Percentiles rank a stretch among this genome's conserved stretches.
phyloP scores from a whole-genome alignment of 2,329 filamentous ascomycete species.

The Botryotinia narcissicola region DNA sequence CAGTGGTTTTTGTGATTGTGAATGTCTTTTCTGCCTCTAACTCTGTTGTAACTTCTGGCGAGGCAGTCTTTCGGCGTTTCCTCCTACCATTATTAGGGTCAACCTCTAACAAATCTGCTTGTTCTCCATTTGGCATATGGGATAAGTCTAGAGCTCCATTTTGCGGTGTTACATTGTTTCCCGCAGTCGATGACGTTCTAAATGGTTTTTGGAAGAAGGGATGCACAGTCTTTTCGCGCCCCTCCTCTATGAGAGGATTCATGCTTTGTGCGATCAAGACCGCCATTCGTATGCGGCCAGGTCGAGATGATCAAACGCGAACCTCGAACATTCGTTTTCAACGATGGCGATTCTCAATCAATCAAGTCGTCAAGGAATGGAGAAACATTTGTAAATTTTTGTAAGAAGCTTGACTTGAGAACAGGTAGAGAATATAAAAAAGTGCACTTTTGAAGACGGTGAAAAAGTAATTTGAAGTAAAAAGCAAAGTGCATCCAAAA shows the following conservation, averaged over 20 bases:
- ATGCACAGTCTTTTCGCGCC: constrained; percentile 31
- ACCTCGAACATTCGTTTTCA: constrained; percentile 30
- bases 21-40: not conserved
- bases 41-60: constrained; percentile 18
- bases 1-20: not conserved
- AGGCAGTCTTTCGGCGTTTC: constrained; percentile 47
- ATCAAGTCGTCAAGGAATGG: not conserved
- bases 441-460: not conserved
- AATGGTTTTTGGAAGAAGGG: constrained; percentile 37
- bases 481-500: not conserved
- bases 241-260: constrained; percentile 34
- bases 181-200: constrained; percentile 26
- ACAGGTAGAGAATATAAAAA: not conserved
- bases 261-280: constrained; percentile 34
- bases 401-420: not conserved
- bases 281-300: constrained; percentile 32
- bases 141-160: not conserved
- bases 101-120: constrained; percentile 34
- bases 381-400: not conserved
- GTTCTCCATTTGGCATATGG: not conserved
- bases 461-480: not conserved
- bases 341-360: not conserved
- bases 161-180: not conserved
- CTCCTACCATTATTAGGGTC: constrained; percentile 39
- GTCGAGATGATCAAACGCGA: constrained; percentile 27